Conservation (phyloP, 441 rosid species). For the Francoa sonchifolia region DNA sequence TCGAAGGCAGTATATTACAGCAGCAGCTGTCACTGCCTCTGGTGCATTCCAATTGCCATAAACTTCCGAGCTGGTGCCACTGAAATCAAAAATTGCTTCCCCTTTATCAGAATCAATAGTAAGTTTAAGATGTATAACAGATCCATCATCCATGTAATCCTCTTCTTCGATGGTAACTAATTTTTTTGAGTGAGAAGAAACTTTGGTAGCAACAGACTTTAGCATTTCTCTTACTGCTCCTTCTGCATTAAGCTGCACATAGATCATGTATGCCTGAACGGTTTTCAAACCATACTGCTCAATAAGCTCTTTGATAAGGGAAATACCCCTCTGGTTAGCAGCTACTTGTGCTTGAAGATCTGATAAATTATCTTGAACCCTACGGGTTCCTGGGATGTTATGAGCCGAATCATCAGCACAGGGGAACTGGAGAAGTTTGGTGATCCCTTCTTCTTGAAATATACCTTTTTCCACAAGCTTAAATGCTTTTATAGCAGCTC, state of each 20-base stretch:
- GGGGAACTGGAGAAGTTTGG: conserved; percentile 56
- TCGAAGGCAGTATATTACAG: conserved; percentile 88
- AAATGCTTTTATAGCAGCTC: conserved; percentile 88
- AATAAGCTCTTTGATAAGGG: conserved; percentile 75
- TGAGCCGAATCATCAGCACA: conserved; percentile 29
- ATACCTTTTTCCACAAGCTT: conserved; percentile 73
- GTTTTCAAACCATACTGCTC: conserved; percentile 72
- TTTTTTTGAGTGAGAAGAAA: conserved; percentile 26
- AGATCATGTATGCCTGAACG: conserved; percentile 85
- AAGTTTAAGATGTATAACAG: conserved; percentile 58
- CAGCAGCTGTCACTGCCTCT: conserved; percentile 87
- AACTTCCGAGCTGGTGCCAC: conserved; percentile 84
- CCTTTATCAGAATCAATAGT: conserved; percentile 58
- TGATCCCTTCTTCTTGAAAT: conserved; percentile 84
- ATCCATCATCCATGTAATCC: conserved; percentile 93
- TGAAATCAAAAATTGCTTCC: conserved; percentile 81
- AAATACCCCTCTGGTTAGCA: conserved; percentile 86
- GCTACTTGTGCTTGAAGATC: conserved; percentile 93
- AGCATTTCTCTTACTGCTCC: conserved; percentile 92
- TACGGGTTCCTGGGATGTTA: conserved; percentile 72
- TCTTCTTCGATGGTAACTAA: conserved; percentile 56
- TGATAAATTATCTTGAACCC: conserved; percentile 77
- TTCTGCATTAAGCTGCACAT: conserved; percentile 82
- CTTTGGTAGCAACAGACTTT: conserved; percentile 56
- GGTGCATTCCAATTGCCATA: conserved; percentile 97